phyloP scores from a whole-genome alignment of 2,329 filamentous ascomycete species.

The Rhynchosporium graminicola region DNA sequence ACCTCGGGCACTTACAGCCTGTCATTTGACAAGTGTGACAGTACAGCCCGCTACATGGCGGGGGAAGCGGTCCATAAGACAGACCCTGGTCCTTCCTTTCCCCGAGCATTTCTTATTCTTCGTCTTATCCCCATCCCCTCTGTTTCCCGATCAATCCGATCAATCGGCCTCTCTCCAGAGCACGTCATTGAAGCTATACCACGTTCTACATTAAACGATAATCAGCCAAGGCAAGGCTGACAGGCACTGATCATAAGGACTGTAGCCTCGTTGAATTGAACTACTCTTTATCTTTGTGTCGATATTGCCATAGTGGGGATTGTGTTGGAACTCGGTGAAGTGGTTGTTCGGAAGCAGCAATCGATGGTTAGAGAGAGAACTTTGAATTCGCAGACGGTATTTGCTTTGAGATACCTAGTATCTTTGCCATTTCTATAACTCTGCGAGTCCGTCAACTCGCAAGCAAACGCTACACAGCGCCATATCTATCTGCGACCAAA shows the following conservation, averaged over 20 bases:
- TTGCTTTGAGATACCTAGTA: not conserved
- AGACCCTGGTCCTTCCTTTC: constrained; percentile 9
- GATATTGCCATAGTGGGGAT: not conserved
- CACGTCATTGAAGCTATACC: constrained; percentile 22
- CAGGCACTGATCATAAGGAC: not conserved
- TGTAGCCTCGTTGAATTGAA: constrained; percentile 16
- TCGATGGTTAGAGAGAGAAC: not conserved
- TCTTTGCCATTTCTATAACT: not conserved
- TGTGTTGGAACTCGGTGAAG: not conserved
- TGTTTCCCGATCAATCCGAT: constrained; percentile 11
- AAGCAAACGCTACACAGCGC: not conserved
- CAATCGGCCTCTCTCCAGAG: constrained; percentile 18
- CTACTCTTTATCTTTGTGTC: not conserved
- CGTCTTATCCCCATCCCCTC: not conserved
- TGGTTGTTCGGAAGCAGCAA: not conserved
- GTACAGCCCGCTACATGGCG: not conserved
- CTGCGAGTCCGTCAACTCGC: not conserved
- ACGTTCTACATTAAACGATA: not conserved
- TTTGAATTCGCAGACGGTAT: not conserved
- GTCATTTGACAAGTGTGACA: constrained; percentile 12
- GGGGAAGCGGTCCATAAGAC: constrained; percentile 8
- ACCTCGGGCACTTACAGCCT: constrained; percentile 8
- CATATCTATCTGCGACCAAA: not conserved
- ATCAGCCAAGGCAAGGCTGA: constrained; percentile 9
- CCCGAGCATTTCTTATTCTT: constrained; percentile 6